Evolutionary conservation across 768 basidiomycete genomes (phyloP), one percentile per base, ranked within the genome.

Genomic region (Coprinellus micaceus): DNA sequence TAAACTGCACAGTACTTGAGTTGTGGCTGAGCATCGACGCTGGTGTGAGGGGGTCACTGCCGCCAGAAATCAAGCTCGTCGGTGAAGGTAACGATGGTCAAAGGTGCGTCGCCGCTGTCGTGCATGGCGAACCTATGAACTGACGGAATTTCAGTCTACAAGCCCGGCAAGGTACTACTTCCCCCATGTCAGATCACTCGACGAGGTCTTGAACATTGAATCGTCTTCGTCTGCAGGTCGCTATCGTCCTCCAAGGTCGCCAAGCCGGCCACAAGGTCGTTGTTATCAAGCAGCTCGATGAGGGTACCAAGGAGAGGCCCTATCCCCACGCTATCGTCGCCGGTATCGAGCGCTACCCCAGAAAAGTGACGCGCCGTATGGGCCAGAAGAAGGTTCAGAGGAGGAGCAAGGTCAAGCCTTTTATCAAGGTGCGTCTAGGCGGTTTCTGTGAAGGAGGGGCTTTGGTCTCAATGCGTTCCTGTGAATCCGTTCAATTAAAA

Each of bases 201-300:
- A 45, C 9, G 24, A 19, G 44, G 19, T 37, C 52, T 33, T 25
- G 33, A 12, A n/a, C 11, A 13, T 52, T 46, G 22, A 17, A 15
- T 6, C 43, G 52, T 51, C 48, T 25, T 41, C 40, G n/a, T 39
- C 30, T 51, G 44, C 51, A 93, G 91, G 92, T 95, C 65, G 93
- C 92, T 63, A 94, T 98, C 78, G 86, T 98, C 74, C 91, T 98
- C 71, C 91, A 94, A 78, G 97, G 97, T 71, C 94, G 97, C 71
- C 97, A 98, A 74, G 97, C 97, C 63, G 97, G 97, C 70, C 94
- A 92, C 82, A 99, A 99, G 82, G 96, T 98, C 64, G 96, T 99
- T 60, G 91, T 98, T 63, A 94, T 99, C 76, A 97, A 95, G 78
- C 96, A 98, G 75, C 71, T 86, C 60, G 97, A 99, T 71, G 97